Evolutionary conservation across 805 yeast species (phyloP), one percentile per base, ranked within the genome.

Genomic region (Yamadazyma laniorum): DNA sequence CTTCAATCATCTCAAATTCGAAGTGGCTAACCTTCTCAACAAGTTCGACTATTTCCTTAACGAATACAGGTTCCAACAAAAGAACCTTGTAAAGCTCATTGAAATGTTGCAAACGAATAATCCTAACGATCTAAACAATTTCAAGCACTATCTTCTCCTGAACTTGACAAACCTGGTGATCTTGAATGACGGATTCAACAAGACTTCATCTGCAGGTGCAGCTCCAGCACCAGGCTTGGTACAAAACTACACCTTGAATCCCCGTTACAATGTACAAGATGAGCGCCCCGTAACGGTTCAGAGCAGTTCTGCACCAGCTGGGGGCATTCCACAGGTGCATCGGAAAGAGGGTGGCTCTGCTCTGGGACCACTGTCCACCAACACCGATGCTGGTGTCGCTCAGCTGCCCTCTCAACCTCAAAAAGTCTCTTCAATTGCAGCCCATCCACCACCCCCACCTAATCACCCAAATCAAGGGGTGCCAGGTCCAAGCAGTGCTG

Each of bases 261-360:
- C 71, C 0, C 59, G 63, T 35, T 63, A 57, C 51, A 47, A 58
- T 15, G 23, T 32, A n/a, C 58, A 76, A 31, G 70, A 70, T 42
- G 49, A 21, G 23, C 42, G 19, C 18, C 49, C 32, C 32, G 33
- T 18, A 40, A 43, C 16, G 34, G 25, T 32, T 19, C 40, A 15
- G 35, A 35, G 23, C 45, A 37, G 22, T 22, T 32, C 29, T 29
- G 39, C 39, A 3, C 39, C 39, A 11, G 39, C 39, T 5, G 32
- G 39, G 13, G n/a, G n/a, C n/a, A 35, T 35, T 21, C 39, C 39
- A 12, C 39, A 35, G 17, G 29, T 35, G 7, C 13, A 11, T n/a
- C 29, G 34, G 33, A n/a, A n/a, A n/a, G 16, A 25, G 34, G 8
- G 38, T 39, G 14, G 40, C 18, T 14, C 45, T 12, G 25, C 34